Base-by-base conservation (phyloP, 2,329 filamentous ascomycete genomes). In the Fusarium staphyleae region DNA sequence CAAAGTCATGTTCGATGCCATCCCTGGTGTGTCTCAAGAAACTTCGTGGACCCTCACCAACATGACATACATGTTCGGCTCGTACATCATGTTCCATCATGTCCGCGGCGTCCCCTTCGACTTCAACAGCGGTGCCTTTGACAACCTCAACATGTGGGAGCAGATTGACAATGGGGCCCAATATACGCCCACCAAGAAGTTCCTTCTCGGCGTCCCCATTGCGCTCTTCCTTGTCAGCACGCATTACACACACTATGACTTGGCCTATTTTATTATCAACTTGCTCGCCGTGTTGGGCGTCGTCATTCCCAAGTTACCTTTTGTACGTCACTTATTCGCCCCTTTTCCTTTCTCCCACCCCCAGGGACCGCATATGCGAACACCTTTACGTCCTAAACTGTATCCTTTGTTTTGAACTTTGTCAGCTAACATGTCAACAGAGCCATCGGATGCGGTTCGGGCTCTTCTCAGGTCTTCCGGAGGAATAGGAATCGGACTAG, bases 101-200 rank as follows among this genome's bases (percentile, higher is more conserved):
- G 95, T 99, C 66, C 91, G 93, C 72, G 95, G 95, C 66, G 91
- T 98, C 39, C 95, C 95, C 5, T 99, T 99, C 72, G 95, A 99
- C 75, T 99, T 99, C 83, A 99, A 99, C 73, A 89, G 91, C 50
- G 95, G 95, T 54, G 95, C 95, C 66, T 99, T 98, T 76, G 95
- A 99, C 81, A 98, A 99, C 75, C 83, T 99, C 71, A 99, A 98
- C 79, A 98, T 99, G 95, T 99, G 95, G 95, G 95, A 99, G 80
- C 95, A 99, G 78, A 99, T 99, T 74, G 95, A 99, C 80, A 96
- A 98, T 70, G 95, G 95, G 39, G 95, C 95, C 67, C 95, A 99
- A 75, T 99, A 98, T 79, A 99, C 95, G 1, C 95, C 95, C 4
- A 91, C 95, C 63, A 99, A 99, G 82, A 99, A 99, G 77, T 99